Evolutionary conservation across 2,329 filamentous ascomycete species (phyloP).

Genomic region (Pseudocercospora cruenta): DNA sequence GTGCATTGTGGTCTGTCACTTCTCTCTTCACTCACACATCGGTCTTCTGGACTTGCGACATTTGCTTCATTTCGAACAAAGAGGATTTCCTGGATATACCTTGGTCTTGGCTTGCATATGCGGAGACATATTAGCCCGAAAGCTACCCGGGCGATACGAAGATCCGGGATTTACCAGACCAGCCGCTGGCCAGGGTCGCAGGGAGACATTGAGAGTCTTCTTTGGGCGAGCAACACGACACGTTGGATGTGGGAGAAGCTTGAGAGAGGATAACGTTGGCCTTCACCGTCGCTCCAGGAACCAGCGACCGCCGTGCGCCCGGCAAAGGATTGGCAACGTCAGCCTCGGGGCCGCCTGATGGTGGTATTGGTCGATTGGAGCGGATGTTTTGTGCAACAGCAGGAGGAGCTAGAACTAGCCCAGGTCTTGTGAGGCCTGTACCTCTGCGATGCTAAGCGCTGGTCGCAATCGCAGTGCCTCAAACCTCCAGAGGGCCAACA

Average conservation of each 20-base stretch:
- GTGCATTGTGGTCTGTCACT: background rate
- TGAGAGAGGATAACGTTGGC: background rate
- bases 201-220: background rate
- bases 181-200: background rate
- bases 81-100: too few relatives aligned
- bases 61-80: too few relatives aligned
- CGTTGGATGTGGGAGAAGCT: too few relatives aligned
- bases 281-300: background rate
- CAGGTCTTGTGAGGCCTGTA: constrained; percentile 1
- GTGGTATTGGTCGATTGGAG: background rate
- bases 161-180: background rate
- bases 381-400: background rate
- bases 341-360: background rate
- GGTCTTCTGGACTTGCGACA: background rate
- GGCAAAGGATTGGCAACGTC: background rate
- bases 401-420: background rate
- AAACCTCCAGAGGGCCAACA: background rate
- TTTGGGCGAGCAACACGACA: too few relatives aligned
- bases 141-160: background rate
- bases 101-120: background rate
- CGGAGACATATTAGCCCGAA: background rate
- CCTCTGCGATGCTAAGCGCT: constrained; percentile 1
- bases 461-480: background rate
- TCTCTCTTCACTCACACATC: too few relatives aligned
- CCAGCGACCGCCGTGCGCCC: background rate